Evolutionary conservation across 1,139 yeast species (phyloP), one percentile per base, ranked within the genome.

Genomic region (Geotrichum aggregatum): DNA sequence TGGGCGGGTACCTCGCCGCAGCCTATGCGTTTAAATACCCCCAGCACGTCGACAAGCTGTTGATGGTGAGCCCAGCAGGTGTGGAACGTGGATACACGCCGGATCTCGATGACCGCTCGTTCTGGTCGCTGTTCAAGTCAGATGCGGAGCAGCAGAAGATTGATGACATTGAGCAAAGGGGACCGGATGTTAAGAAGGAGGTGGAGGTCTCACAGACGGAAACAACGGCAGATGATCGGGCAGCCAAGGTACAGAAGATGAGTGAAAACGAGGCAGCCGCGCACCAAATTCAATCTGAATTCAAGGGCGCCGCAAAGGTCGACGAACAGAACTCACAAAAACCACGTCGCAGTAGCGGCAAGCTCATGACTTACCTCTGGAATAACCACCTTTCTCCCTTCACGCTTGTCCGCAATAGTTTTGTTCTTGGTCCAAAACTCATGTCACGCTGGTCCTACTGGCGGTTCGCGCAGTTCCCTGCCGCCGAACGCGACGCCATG

Each of bases 31-130:
- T 83, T 64, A 83, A 83, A 60, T 83, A 87, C 64, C 92, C 95
- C 0, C 69, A 76, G 1, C 71, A 73, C 3, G 75, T 88, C 13
- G 73, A 77, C 26, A 78, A 79, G 56, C 72, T 89, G 55, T 74
- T 87, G 4, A 71, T 89, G 45, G 78, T 86, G 8, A 83, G 94
- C 1, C 97, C 97, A 0, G 91, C 87, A 0, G 97, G 96, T 0
- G 83, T 89, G 44, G 72, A 52, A 54, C 63, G 55, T 31, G 65
- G 58, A 28, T 68, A 52, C 59, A 62, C 54, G 46, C 59, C 56
- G 56, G 66, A 55, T 35, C 55, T 62, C 19, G 64, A 44, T 44
- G 34, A 52, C 52, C 16, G 44, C 56, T 31, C 58, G 55, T 33
- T 55, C 50, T 26, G 41, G 59, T 7, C 46, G 56, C 19, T 62